A percentile compares a stretch with the other conserved stretches of the same genome.
These are phyloP conservation scores for Pichia sp. DNA, from an alignment of 1,139 yeast genomes.

Conservation along the genomic window DNA sequence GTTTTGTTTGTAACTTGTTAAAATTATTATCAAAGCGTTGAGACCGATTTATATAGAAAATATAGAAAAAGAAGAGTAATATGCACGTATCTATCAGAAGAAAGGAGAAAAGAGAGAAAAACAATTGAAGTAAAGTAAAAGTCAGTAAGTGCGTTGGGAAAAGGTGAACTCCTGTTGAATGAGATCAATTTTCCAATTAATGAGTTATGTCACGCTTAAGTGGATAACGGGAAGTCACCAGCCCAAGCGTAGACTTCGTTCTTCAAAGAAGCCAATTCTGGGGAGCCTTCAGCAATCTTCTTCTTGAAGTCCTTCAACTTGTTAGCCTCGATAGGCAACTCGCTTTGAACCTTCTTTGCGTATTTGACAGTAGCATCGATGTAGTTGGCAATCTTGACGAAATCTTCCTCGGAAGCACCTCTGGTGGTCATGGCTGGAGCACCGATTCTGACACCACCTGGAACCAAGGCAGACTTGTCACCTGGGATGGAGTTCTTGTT, in stretches of 20 bases:
- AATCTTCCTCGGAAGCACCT: conserved; percentile 87
- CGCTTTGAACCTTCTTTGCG: conserved; percentile 70
- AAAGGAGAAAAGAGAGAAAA: not conserved
- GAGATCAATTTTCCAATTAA: not conserved
- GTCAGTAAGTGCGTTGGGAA: not conserved
- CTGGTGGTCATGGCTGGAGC: conserved; percentile 99
- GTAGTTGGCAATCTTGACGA: conserved; percentile 74
- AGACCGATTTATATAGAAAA: conserved; percentile 15
- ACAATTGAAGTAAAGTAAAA: not conserved
- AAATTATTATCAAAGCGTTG: conserved; percentile 15
- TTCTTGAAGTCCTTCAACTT: conserved; percentile 92
- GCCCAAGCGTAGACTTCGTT: conserved; percentile 88
- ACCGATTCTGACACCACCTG: conserved; percentile 97
- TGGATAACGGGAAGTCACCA: conserved; percentile 89
- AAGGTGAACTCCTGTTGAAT: conserved; percentile 5
- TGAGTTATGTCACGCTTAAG: conserved; percentile 31
- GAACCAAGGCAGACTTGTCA: conserved; percentile 94
- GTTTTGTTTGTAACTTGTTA: not conserved
- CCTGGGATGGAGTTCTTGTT: conserved; percentile 98
- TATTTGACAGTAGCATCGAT: conserved; percentile 79
- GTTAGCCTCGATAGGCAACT: conserved; percentile 80
- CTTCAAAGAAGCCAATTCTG: conserved; percentile 63
- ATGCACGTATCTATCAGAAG: not conserved
- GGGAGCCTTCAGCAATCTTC: conserved; percentile 64
- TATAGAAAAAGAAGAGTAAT: conserved; percentile 1